Evolutionary conservation across 1,284 basidiomycete genomes (phyloP).

Genomic region (Boletus sp.): DNA sequence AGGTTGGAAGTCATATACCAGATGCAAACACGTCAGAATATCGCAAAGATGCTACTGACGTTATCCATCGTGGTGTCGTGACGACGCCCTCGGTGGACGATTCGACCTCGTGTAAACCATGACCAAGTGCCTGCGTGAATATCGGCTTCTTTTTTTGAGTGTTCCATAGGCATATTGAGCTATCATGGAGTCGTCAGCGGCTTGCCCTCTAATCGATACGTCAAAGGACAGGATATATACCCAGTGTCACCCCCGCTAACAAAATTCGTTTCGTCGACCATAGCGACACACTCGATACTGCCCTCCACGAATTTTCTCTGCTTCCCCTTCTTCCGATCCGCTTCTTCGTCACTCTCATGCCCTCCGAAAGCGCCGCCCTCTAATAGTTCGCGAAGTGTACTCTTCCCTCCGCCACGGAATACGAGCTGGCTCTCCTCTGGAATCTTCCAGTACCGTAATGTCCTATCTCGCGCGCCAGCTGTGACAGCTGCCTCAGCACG

Average conservation of each 20-base stretch:
- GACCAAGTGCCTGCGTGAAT: slow-evolving; percentile 79
- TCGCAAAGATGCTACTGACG: slow-evolving; percentile 73
- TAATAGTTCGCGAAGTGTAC: slow-evolving; percentile 71
- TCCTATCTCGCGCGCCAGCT: slow-evolving; percentile 88
- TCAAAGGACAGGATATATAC: slow-evolving; percentile 43
- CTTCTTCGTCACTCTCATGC: slow-evolving; percentile 48
- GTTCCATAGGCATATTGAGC: slow-evolving; percentile 88
- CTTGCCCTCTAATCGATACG: neutral
- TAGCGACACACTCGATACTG: slow-evolving; percentile 86
- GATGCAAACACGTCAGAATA: slow-evolving; percentile 92
- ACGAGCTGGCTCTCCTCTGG: slow-evolving; percentile 95
- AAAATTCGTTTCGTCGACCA: slow-evolving; percentile 93
- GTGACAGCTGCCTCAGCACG: slow-evolving; percentile 83
- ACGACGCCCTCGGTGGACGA: slow-evolving; percentile 75
- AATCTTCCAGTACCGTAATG: slow-evolving; percentile 94
- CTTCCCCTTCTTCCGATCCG: slow-evolving; percentile 35
- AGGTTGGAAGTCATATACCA: slow-evolving; percentile 44
- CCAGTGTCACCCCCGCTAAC: slow-evolving; percentile 95
- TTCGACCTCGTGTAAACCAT: slow-evolving; percentile 73
- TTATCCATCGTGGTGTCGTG: slow-evolving; percentile 86
- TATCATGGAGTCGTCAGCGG: slow-evolving; percentile 30
- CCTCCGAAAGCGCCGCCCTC: slow-evolving; percentile 64
- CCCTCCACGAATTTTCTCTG: slow-evolving; percentile 77
- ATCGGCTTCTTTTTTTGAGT: slow-evolving; percentile 96
- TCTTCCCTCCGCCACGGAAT: slow-evolving; percentile 88